These are phyloP conservation scores for Hyphopichia fennica DNA, from an alignment of 1,139 yeast species.

Conservation along the genomic window DNA sequence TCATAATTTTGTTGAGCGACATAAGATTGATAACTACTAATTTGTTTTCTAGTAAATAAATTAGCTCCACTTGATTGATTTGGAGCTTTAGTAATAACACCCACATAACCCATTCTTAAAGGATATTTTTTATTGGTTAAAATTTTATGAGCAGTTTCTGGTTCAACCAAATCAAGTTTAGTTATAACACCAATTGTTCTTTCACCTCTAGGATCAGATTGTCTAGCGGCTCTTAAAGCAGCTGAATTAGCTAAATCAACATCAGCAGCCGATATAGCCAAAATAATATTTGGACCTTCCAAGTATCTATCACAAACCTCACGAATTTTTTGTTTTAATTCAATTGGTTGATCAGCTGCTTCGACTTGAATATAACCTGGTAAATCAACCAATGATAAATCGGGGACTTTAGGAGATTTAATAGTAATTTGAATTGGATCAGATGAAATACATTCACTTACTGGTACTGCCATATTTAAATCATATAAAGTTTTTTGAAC, in stretches of 20 bases:
- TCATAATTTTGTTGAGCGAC: constrained; percentile 71
- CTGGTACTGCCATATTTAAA: constrained; percentile 89
- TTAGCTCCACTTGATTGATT: constrained; percentile 19
- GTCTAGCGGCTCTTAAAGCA: constrained; percentile 87
- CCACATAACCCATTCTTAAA: constrained; percentile 93
- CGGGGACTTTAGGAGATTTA: constrained; percentile 90
- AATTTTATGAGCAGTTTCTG: constrained; percentile 67
- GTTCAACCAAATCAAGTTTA: constrained; percentile 84
- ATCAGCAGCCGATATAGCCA: constrained; percentile 97
- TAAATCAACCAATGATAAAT: constrained; percentile 86
- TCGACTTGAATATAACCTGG: constrained; percentile 98
- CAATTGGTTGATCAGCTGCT: constrained; percentile 92
- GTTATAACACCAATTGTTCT: constrained; percentile 96
- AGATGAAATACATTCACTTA: constrained; percentile 77
- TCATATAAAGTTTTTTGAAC: constrained; percentile 85
- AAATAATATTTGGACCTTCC: constrained; percentile 87
- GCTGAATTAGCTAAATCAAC: constrained; percentile 96
- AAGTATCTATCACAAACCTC: constrained; percentile 81
- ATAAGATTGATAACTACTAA: constrained; percentile 46
- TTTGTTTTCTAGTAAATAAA: constrained; percentile 35
- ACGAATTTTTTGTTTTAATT: constrained; percentile 76
- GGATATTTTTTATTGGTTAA: constrained; percentile 83
- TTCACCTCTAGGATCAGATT: constrained; percentile 92
- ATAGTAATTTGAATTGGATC: constrained; percentile 92
- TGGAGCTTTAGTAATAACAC: constrained; percentile 79